Evolutionary conservation across 805 yeast genomes (phyloP).

Genomic region (Pichia californica): DNA sequence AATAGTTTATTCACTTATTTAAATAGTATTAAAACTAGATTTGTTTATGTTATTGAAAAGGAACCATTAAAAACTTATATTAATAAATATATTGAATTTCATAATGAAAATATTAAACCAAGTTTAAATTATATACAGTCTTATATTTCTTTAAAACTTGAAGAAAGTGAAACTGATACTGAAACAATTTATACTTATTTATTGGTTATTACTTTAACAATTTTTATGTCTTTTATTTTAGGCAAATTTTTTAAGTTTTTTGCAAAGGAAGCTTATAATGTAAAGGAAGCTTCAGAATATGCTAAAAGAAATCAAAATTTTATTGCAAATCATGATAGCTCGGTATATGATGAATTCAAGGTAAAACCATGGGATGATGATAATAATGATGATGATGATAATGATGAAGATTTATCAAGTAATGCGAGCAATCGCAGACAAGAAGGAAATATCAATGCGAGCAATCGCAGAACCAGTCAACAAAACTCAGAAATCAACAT

Average conservation of each 20-base stretch:
- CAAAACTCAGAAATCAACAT: not conserved
- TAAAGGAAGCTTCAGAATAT: too few relatives aligned
- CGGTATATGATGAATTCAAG: too few relatives aligned
- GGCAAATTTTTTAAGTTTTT: conserved; percentile 15
- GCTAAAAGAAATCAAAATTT: too few relatives aligned
- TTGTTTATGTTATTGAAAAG: not conserved
- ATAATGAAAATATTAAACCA: conserved; percentile 3
- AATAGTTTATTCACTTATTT: too few relatives aligned
- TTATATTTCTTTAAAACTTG: not conserved
- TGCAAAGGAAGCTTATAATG: too few relatives aligned
- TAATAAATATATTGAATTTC: not conserved
- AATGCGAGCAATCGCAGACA: conserved; percentile 14
- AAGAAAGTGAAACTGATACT: not conserved
- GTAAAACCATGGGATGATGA: conserved; percentile 1
- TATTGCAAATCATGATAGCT: too few relatives aligned
- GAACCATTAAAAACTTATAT: conserved; percentile 3
- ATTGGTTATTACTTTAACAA: conserved; percentile 11
- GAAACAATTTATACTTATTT: conserved; percentile 7
- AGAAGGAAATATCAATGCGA: conserved; percentile 3
- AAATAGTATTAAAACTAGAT: not conserved
- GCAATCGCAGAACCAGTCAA: conserved; percentile 10
- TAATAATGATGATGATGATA: conserved; percentile 3
- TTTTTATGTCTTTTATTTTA: conserved; percentile 11
- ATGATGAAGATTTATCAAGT: not conserved
- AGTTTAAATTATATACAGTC: conserved; percentile 2